Evolutionary conservation across 2,329 filamentous ascomycete species (phyloP), one percentile per base, ranked within the genome.

Genomic region (Penicillium sclerotiorum): DNA sequence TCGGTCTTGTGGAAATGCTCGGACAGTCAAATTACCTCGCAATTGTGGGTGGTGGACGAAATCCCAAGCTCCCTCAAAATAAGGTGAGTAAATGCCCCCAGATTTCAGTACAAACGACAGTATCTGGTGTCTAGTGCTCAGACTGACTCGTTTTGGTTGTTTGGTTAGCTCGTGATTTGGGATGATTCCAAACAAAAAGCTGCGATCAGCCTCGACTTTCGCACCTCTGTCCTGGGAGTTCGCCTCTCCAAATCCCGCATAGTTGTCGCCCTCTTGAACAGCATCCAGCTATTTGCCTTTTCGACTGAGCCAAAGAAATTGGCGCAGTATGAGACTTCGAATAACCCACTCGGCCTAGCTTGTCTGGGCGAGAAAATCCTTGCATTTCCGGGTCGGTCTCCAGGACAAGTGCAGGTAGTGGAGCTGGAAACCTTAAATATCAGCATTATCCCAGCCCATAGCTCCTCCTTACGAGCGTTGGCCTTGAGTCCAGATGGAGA

Each of bases 381-480:
- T 6, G 89, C 87, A 1, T 94, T 97, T 55, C 93, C 93, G 0
- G 93, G 93, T n/a, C 82, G 90, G 45, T 92, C 88, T 1, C 74
- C 84, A 0, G 94, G 94, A 11, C 94, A 99, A 64, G 87, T 97
- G 22, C 92, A 96, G 68, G 76, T 97, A 1, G 87, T 96, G 44
- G 86, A 95, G 61, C 73, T 95, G 9, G 77, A 79, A 15, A 90
- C 85, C 0, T 85, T 86, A 42, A 93, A 89, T 62, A 90, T 97
- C 57, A 95, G 88, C 73, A 96, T 99, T 68, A 90, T 97, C 51
- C 90, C 91, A 1, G 94, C 93, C 3, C 94, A 99, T 68, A 86
- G 87, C 4, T 87, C 88, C 1, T 79, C 88, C 0, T 76, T 99
- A 15, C 83, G 88, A 52, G 90, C 91, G 35, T 79, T 99, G 57